Evolutionary conservation across 129 eudicot genomes (phyloP).

Genomic region (Ambrosia trifida): DNA sequence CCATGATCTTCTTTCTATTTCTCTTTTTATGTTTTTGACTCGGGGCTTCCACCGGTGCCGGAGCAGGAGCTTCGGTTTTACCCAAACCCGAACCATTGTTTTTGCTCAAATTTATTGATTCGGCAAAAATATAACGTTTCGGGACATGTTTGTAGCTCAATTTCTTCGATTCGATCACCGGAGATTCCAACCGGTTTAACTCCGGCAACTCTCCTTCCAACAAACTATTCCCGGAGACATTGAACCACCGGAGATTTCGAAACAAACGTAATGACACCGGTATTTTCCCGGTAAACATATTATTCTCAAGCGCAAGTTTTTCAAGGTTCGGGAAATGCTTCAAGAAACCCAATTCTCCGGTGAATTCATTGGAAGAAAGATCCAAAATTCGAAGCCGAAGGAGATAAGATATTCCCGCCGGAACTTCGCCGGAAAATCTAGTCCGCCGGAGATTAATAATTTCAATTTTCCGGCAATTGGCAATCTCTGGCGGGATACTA

Average conservation of each 20-base stretch:
- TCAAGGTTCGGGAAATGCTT: constrained; percentile 71
- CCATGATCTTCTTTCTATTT: constrained; percentile 30
- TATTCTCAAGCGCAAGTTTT: constrained; percentile 55
- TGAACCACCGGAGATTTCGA: constrained; percentile 61
- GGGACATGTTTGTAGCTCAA: constrained; percentile 25
- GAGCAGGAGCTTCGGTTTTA: constrained; percentile 35
- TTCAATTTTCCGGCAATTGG: constrained; percentile 57
- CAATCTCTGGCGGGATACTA: constrained; percentile 58
- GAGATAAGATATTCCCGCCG: constrained; percentile 50
- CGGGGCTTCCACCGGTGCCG: constrained; percentile 7
- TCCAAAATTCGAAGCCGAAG: constrained; percentile 59
- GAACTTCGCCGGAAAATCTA: constrained; percentile 61
- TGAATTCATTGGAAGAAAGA: constrained; percentile 50
- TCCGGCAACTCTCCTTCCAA: constrained; percentile 52
- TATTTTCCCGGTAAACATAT: constrained; percentile 67
- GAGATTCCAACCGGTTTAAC: constrained; percentile 40
- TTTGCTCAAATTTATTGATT: constrained; percentile 29
- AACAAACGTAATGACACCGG: constrained; percentile 63
- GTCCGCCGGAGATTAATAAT: constrained; percentile 53
- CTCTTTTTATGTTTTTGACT: constrained; percentile 28
- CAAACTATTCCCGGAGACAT: constrained; percentile 72
- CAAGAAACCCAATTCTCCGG: constrained; percentile 65
- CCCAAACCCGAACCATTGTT: not conserved
- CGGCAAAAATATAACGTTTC: constrained; percentile 61
- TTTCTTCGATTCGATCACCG: constrained; percentile 27